phyloP scores from a whole-genome alignment of 1,284 basidiomycete species.

The Ustilago shanxiensis region DNA sequence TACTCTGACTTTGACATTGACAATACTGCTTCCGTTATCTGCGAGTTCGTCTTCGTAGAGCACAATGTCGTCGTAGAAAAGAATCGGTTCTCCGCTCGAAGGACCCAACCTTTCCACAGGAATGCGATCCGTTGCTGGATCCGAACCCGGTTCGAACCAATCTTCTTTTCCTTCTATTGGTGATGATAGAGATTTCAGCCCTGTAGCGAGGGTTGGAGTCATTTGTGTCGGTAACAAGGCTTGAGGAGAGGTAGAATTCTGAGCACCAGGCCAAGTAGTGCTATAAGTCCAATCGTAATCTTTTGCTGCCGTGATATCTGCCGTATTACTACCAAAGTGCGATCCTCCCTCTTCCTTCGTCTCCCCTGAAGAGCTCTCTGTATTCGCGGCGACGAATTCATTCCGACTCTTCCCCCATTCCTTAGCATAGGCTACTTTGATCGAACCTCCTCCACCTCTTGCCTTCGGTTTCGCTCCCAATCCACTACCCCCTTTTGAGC shows the following conservation, averaged over 20 bases:
- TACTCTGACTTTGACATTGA: conserved; percentile 76
- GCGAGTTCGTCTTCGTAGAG: conserved; percentile 69
- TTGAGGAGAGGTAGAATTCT: conserved; percentile 26
- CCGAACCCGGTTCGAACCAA: conserved; percentile 48
- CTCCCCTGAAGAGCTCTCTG: background rate
- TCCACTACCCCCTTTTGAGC: conserved; percentile 3
- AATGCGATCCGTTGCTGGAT: conserved; percentile 64
- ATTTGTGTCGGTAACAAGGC: conserved; percentile 12
- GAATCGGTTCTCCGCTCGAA: conserved; percentile 63
- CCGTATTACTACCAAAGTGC: conserved; percentile 47
- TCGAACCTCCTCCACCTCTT: conserved; percentile 72
- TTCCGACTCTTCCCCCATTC: conserved; percentile 91
- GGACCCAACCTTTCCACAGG: conserved; percentile 65
- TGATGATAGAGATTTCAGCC: conserved; percentile 1
- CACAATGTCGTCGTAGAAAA: conserved; percentile 69
- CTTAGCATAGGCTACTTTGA: conserved; percentile 93
- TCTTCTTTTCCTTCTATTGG: background rate
- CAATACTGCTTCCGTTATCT: conserved; percentile 67
- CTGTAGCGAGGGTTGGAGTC: background rate
- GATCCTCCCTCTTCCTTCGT: conserved; percentile 13
- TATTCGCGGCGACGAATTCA: conserved; percentile 38
- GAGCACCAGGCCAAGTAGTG: conserved; percentile 83
- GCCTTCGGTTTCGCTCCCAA: conserved; percentile 48
- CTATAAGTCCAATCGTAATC: conserved; percentile 98
- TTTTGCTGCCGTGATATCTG: conserved; percentile 56